These are phyloP conservation scores for Penicillium sp. DNA, from an alignment of 2,329 filamentous ascomycete species.

Conservation along the genomic window DNA sequence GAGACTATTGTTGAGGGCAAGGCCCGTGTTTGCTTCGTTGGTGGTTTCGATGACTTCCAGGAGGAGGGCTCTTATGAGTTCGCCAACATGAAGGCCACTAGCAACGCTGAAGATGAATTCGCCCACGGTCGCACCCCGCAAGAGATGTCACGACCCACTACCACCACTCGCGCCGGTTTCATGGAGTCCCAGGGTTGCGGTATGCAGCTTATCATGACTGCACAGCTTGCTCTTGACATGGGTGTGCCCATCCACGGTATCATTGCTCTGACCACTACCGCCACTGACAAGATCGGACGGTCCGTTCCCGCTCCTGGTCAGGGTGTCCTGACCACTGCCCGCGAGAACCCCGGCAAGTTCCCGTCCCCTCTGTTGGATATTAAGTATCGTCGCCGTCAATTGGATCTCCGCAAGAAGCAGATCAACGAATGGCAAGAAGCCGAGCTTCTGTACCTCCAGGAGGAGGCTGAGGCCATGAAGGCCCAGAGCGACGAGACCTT, in stretches of 20 bases:
- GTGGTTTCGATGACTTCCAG: conserved; percentile 98
- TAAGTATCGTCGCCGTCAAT: conserved; percentile 92
- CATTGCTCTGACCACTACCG: conserved; percentile 87
- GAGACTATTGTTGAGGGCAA: conserved; percentile 99
- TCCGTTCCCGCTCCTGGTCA: conserved; percentile 95
- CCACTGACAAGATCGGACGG: conserved; percentile 97
- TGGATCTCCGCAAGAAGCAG: conserved; percentile 88
- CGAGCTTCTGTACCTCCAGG: conserved; percentile 86
- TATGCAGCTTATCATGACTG: conserved; percentile 98
- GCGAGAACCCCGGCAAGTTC: conserved; percentile 87
- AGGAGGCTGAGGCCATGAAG: conserved; percentile 90
- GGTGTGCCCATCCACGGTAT: conserved; percentile 97
- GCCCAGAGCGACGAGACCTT: conserved; percentile 67
- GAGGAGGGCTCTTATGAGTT: conserved; percentile 99
- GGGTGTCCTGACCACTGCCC: conserved; percentile 92
- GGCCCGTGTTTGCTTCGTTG: conserved; percentile 93
- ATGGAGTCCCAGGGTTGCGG: conserved; percentile 99
- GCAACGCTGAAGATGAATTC: conserved; percentile 95
- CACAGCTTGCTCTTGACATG: conserved; percentile 94
- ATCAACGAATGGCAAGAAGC: conserved; percentile 97
- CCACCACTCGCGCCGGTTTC: conserved; percentile 94
- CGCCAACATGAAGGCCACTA: conserved; percentile 99
- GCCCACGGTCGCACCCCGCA: conserved; percentile 89
- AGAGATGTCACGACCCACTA: conserved; percentile 97
- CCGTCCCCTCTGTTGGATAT: conserved; percentile 94